Evolutionary conservation across 2,329 filamentous ascomycete species (phyloP).

Genomic region (Xylaria sp.): DNA sequence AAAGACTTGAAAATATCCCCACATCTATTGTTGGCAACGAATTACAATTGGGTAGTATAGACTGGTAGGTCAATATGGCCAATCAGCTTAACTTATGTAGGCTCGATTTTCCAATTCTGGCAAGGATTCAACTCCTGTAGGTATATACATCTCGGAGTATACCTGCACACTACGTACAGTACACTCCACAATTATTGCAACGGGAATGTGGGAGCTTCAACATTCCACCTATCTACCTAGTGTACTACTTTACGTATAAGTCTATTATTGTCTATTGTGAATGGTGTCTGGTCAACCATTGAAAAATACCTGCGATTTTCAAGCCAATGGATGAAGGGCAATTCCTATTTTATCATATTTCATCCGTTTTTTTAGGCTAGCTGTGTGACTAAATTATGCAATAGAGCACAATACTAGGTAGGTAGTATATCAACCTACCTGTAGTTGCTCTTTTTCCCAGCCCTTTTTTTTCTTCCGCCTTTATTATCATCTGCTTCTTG

Average conservation of each 20-base stretch:
- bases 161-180: not conserved
- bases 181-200: not conserved
- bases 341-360: too few species aligned
- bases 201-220: not conserved
- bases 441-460: not conserved
- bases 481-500: not conserved
- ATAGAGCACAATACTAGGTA: not conserved
- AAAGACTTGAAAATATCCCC: not conserved
- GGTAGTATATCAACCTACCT: not conserved
- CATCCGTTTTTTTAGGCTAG: too few species aligned
- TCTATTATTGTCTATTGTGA: too few species aligned
- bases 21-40: constrained; percentile 2
- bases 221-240: not conserved
- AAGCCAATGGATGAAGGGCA: too few species aligned
- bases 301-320: not conserved
- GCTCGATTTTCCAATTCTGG: not conserved
- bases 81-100: not conserved
- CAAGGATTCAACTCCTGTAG: not conserved
- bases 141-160: not conserved
- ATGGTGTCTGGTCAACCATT: too few species aligned
- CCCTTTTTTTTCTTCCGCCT: not conserved
- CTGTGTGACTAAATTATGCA: too few species aligned
- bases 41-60: constrained; percentile 12
- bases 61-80: not conserved
- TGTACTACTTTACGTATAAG: too few species aligned